Conservation (phyloP, 2,329 filamentous ascomycete genomes). For the Fusarium sp. region DNA sequence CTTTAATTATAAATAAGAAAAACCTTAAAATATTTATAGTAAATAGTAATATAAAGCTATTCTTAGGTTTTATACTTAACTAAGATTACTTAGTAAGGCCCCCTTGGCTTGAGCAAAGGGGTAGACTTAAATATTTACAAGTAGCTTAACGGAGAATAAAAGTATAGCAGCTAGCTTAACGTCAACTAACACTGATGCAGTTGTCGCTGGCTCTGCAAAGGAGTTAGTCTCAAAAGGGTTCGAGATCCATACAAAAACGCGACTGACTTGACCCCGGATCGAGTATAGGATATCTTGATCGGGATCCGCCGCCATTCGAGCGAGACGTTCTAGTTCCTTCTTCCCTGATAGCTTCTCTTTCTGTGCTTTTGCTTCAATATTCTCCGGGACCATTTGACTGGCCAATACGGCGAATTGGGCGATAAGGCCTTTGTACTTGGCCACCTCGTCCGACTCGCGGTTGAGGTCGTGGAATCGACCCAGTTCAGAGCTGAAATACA, state of each 20-base stretch:
- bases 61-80: no score
- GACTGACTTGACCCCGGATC: background rate
- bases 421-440: background rate
- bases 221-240: background rate
- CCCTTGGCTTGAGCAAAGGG: rapidly evolving
- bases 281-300: background rate
- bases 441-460: background rate
- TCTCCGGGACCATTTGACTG: background rate
- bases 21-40: no score
- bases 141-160: rapidly evolving
- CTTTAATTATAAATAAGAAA: no score
- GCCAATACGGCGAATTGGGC: background rate
- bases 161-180: background rate
- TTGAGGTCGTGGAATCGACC: background rate
- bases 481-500: background rate
- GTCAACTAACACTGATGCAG: rapidly evolving
- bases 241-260: background rate
- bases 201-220: background rate
- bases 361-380: background rate
- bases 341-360: background rate
- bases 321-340: background rate
- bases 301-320: background rate
- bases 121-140: no score
- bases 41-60: no score
- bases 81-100: no score